Base-by-base conservation (phyloP, 768 basidiomycete species). In the Fistulinella prunicolor region DNA sequence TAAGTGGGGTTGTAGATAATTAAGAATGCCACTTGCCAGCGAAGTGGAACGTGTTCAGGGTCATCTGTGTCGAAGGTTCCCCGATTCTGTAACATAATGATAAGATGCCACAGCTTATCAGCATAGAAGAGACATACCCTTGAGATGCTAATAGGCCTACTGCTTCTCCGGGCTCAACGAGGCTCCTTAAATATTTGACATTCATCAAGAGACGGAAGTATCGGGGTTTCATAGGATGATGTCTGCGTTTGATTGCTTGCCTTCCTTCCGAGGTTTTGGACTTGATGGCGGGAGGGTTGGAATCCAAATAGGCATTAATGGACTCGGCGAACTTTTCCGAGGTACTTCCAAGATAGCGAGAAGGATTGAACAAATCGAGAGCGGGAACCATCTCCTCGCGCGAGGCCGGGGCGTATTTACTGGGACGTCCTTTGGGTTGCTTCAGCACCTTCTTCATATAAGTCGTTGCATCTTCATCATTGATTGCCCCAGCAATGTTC, bases 1-100 rank as follows among this genome's bases (percentile, higher is more conserved):
- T 59, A 30, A 51, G 50, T 10, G 12, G 54, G 22, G 16, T 8
- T 3, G 12, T 5, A 21, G n/a, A 8, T 38, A n/a, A 47, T 13
- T 3, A 10, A 20, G 29, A 23, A 32, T 39, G 49, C 53, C 30
- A 62, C 79, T 60, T 67, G 84, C 93, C 95, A 57, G 96, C 96
- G 61, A 99, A 94, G 74, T 99, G 96, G 82, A 99, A 99, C 12
- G 96, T 99, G 66, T 99, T 99, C 54, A 99, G 72, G 9, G 96
- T 99, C 96, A 99, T 99, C 66, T 99, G 96, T 0, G 96, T 99
- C 14, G 96, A 99, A 5, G 96, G 96, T 67, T 99, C 96, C 43
- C 96, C 96, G 36, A 99, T 82, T 71, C 96, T 98, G 50, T 8
- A 44, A 40, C 28, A 9, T 7, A 44, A 43, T 39, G 46, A 38